These are phyloP conservation scores for Rhynchospora tenuis DNA, from an alignment of 176 grass and related monocot species.

Conservation along the genomic window DNA sequence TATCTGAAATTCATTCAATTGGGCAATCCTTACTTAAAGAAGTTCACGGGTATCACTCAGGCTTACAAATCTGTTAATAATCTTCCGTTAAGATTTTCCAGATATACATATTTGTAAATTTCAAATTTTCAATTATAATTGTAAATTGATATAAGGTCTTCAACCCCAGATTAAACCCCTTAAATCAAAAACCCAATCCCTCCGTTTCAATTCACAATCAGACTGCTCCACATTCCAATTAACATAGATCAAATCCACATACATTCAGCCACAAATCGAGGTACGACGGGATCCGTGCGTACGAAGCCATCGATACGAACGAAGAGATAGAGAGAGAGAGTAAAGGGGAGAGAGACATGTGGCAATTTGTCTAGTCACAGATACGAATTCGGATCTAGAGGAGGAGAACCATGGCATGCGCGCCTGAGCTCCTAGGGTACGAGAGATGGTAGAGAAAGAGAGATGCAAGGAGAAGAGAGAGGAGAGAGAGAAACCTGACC, in stretches of 20 bases:
- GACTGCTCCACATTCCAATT: background rate
- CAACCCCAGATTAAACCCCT: background rate
- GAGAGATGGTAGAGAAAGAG: background rate
- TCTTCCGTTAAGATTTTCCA: background rate
- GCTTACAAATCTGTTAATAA: background rate
- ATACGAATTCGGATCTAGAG: background rate
- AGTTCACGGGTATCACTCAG: background rate
- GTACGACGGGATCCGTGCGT: background rate
- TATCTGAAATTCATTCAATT: background rate
- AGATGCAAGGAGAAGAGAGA: background rate
- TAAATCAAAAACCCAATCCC: background rate
- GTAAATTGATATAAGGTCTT: background rate
- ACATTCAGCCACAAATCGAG: background rate
- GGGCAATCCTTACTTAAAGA: background rate
- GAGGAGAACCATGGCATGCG: background rate
- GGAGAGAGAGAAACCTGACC: constrained; percentile 21
- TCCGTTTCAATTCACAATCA: background rate
- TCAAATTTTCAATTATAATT: background rate
- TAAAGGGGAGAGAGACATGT: background rate
- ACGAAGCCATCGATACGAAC: background rate
- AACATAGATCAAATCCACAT: constrained; percentile 3
- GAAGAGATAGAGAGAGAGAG: background rate
- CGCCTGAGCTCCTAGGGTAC: constrained; percentile 18
- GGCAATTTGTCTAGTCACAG: background rate
- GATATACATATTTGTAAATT: background rate